Base-by-base conservation (phyloP, 768 basidiomycete species). In the Tulasnella sp. region DNA sequence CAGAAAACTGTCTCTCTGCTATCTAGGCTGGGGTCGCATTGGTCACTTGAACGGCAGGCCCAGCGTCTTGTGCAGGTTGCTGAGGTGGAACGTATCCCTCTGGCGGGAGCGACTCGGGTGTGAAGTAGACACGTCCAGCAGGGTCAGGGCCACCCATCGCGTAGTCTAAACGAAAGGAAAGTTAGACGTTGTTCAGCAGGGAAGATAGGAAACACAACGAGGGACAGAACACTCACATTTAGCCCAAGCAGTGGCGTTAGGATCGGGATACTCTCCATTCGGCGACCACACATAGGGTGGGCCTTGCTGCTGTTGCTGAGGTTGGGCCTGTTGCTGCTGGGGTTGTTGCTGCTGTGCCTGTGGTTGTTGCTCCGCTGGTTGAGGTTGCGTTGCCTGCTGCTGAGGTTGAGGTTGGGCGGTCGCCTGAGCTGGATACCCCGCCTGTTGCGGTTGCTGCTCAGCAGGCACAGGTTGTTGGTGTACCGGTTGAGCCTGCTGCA, bases 191-290 rank as follows among this genome's bases (percentile, higher is more conserved):
- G 31, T 10, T 74, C 27, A 42, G 78, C 21, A 16, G 16, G 8
- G n/a, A 31, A 34, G n/a, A 3, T 31, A 7, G 21, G 40, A 39
- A 5, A 7, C 78, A 38, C 5, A 8, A 2, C 19, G n/a, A 34
- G 3, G 12, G 19, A 1, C 24, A 34, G n/a, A 31, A 4, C 19
- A 62, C 78, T 44, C 42, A 79, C 78, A 96, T 82, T 91, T 89
- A 8, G 93, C 94, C 94, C 94, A 95, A 0, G 92, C 93, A 83
- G 95, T 94, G 31, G 92, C 93, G 81, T 94, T 94, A 77, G 91
- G 89, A 84, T 96, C 94, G 21, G 90, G 85, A 82, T 96, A 96
- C 31, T 90, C 90, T 74, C 87, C 86, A 39, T 87, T 88, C 5
- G 93, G 92, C 81, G 94, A 90, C 83, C 89, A 95, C 12, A 86